phyloP scores from a whole-genome alignment of 164 flowering plant genomes.

The Piper betle region DNA sequence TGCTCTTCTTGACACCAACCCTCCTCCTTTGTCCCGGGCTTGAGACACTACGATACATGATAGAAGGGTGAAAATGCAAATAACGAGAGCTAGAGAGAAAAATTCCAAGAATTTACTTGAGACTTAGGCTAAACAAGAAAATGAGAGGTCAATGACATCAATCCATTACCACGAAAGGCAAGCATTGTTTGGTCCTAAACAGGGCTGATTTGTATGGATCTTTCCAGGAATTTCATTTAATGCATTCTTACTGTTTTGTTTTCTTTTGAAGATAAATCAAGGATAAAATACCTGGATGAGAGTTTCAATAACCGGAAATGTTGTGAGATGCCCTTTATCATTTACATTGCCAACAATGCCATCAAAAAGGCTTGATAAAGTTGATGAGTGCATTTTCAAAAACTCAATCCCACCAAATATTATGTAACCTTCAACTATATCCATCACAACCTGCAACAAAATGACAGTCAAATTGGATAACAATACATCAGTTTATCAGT shows the following conservation, averaged over 20 bases:
- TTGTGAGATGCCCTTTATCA: conserved; percentile 70
- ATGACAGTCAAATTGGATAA: not conserved
- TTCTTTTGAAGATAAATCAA: not conserved
- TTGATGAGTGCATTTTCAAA: conserved; percentile 60
- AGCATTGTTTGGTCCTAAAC: too few relatives aligned
- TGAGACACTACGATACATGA: too few relatives aligned
- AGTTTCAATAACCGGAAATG: conserved; percentile 70
- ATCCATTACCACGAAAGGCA: too few relatives aligned
- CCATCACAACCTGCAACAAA: conserved; percentile 50
- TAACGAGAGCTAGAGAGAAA: too few relatives aligned
- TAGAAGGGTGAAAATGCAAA: too few relatives aligned
- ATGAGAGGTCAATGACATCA: too few relatives aligned
- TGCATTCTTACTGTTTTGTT: not conserved
- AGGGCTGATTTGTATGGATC: too few relatives aligned
- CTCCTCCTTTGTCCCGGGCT: too few relatives aligned
- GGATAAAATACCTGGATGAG: conserved; percentile 56
- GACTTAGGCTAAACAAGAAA: too few relatives aligned
- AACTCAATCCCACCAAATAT: conserved; percentile 78
- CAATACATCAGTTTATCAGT: too few relatives aligned
- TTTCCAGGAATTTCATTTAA: not conserved
- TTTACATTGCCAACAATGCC: conserved; percentile 74
- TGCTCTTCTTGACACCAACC: too few relatives aligned
- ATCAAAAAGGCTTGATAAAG: conserved; percentile 67
- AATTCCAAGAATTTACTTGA: too few relatives aligned
- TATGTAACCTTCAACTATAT: conserved; percentile 64